Conservation (phyloP, 2,329 filamentous ascomycete species). For the Leptographium wingfieldii region DNA sequence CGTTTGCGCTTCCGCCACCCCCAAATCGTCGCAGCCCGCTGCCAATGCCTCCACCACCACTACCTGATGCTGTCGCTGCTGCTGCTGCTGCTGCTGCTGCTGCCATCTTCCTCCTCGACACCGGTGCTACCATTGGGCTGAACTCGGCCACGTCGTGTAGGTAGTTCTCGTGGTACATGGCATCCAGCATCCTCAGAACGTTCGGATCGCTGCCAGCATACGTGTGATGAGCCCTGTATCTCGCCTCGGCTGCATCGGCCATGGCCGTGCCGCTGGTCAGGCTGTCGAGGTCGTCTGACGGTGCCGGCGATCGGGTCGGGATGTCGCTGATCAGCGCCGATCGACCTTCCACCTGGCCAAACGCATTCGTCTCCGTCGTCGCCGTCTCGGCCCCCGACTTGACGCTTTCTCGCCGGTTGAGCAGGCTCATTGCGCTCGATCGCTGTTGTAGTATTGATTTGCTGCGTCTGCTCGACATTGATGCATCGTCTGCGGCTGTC, state of each 20-base stretch:
- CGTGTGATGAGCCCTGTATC: slow-evolving; percentile 57
- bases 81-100: slow-evolving; percentile 25
- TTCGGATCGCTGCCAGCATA: slow-evolving; percentile 70
- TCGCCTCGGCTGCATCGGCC: slow-evolving; percentile 20
- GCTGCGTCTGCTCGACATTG: slow-evolving; percentile 3
- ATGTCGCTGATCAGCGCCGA: slow-evolving; percentile 26
- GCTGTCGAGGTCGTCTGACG: slow-evolving; percentile 13
- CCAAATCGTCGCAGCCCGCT: slow-evolving; percentile 3
- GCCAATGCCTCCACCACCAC: slow-evolving; percentile 22
- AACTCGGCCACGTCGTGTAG: slow-evolving; percentile 56
- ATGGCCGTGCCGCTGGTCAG: slow-evolving; percentile 10
- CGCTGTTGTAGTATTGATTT: slow-evolving; percentile 35
- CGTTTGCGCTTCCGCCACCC: slow-evolving; percentile 22
- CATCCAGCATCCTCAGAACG: slow-evolving; percentile 62
- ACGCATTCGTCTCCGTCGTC: slow-evolving; percentile 45
- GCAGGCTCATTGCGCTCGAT: slow-evolving; percentile 44
- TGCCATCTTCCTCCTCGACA: slow-evolving; percentile 40
- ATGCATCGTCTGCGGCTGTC: slow-evolving; percentile 11
- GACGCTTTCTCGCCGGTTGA: slow-evolving; percentile 45
- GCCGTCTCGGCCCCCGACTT: slow-evolving; percentile 47
- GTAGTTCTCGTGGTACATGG: slow-evolving; percentile 67
- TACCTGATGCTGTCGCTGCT: slow-evolving; percentile 24
- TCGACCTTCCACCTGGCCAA: slow-evolving; percentile 47
- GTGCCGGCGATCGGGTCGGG: slow-evolving; percentile 11
- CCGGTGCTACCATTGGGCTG: slow-evolving; percentile 66